Conservation (phyloP, 75 land plant genomes). For the Pinus tabuliformis region DNA sequence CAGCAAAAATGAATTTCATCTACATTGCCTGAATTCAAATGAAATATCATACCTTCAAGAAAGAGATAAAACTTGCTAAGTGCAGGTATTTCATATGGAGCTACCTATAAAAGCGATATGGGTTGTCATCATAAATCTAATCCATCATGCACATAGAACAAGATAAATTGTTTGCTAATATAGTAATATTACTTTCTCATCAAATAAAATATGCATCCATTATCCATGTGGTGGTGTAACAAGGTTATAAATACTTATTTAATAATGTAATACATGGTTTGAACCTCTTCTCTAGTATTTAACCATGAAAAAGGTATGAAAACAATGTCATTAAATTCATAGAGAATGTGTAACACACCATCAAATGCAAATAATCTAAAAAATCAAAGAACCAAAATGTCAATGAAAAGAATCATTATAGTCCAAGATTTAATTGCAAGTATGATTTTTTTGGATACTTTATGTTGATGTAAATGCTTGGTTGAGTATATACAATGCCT, state of each 20-base stretch:
- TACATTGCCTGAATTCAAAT: not conserved
- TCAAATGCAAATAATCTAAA: not conserved
- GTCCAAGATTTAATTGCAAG: no score
- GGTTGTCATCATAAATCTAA: not conserved
- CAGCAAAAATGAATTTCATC: not conserved
- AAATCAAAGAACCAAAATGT: not conserved
- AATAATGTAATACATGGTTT: no score
- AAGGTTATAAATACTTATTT: not conserved
- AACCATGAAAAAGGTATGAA: not conserved
- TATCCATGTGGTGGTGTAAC: not conserved
- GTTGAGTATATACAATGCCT: not conserved
- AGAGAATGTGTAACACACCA: not conserved
- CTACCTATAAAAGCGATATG: conserved; percentile 56
- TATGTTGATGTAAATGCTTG: no score
- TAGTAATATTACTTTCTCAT: not conserved
- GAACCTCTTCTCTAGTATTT: not conserved
- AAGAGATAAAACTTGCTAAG: conserved; percentile 95
- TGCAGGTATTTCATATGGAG: conserved; percentile 98
- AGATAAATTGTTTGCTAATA: not conserved
- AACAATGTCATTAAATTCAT: not conserved
- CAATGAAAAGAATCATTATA: not conserved
- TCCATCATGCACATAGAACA: not conserved
- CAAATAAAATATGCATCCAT: not conserved
- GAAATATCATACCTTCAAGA: conserved; percentile 59
- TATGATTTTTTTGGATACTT: no score